Evolutionary conservation across 139 green algal species (phyloP), one percentile per base, ranked within the genome.

Genomic region (Gonium pectorale): DNA sequence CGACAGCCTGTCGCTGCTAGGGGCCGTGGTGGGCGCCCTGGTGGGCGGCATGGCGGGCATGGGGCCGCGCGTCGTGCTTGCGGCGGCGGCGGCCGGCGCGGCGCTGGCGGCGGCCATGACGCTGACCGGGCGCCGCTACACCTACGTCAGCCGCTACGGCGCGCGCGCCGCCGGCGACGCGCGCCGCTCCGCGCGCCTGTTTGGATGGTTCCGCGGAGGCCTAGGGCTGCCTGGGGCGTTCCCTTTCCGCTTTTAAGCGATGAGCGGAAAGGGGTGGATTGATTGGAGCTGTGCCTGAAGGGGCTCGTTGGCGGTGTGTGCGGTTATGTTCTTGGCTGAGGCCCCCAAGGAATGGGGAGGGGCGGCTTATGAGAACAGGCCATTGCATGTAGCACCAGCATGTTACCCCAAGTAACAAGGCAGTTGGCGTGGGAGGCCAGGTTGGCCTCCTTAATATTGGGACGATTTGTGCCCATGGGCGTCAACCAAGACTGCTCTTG

Each of bases 81-180:
- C 31, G 59, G 77, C 54, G n/a, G 77, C 77, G 31, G 60, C 31
- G 17, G 62, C 77, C 2, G 77, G 77, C 77, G 43, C 44, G 2
- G 62, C 29, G 3, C 62, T 83, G 62, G 77, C 77, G 17, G 31
- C 43, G 2, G 60, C 62, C 22, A 83, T 83, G 77, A 64, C 43
- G 7, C 15, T 68, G 0, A 54, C 77, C 8, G 77, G 77, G 31
- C 60, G 77, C 7, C 62, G 77, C 13, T 83, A 83, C 62, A 64
- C 77, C 7, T 83, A 83, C 77, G 77, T 83, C n/a, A 83, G 77
- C 44, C 77, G 77, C 7, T 83, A 83, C 77, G 77, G 77, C 24
- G 77, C 77, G 3, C 41, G 77, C 1, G 33, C 77, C 24, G 43
- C 62, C 0, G 77, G 60, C 3, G 77, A 71, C 4, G 75, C 75